Percentiles rank a stretch among this genome's conserved stretches.
These are phyloP conservation scores for Amylocystis lapponica DNA, from an alignment of 768 basidiomycete species.

Conservation along the genomic window DNA sequence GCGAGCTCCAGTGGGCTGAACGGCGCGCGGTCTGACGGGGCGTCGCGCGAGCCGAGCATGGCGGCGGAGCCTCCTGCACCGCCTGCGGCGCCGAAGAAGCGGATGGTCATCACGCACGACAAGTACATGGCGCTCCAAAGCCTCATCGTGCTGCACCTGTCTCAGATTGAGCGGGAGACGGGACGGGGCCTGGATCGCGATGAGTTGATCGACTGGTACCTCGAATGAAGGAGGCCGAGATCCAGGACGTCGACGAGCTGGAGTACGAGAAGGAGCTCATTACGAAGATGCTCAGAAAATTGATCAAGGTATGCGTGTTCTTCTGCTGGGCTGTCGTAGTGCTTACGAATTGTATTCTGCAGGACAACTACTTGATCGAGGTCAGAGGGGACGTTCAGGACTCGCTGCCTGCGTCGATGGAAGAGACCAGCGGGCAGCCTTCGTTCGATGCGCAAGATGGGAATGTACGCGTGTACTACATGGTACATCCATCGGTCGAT, in stretches of 20 bases:
- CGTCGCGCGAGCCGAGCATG: constrained; percentile 19
- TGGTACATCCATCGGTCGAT: constrained; percentile 88
- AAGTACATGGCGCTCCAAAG: constrained; percentile 88
- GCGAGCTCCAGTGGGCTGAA: constrained; percentile 28
- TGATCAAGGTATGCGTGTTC: constrained; percentile 70
- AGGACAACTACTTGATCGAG: constrained; percentile 86
- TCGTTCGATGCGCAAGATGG: constrained; percentile 40
- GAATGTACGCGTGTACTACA: constrained; percentile 71
- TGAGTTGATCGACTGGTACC: constrained; percentile 94
- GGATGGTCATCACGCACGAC: constrained; percentile 95
- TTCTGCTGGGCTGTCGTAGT: neutral
- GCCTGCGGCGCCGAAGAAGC: constrained; percentile 45
- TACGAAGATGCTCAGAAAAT: constrained; percentile 79
- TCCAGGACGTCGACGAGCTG: constrained; percentile 79
- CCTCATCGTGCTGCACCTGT: constrained; percentile 78
- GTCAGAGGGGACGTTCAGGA: constrained; percentile 81
- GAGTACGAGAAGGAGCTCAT: constrained; percentile 90
- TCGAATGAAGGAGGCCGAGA: constrained; percentile 83
- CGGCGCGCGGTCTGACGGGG: constrained; percentile 13
- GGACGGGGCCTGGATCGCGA: constrained; percentile 80
- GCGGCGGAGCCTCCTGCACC: constrained; percentile 16
- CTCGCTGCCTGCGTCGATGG: constrained; percentile 57
- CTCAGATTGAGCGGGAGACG: constrained; percentile 68
- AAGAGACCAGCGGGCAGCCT: constrained; percentile 52
- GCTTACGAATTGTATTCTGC: constrained; percentile 3